These are phyloP conservation scores for Cercospora sp. DNA, from an alignment of 2,329 filamentous ascomycete genomes.

Conservation along the genomic window DNA sequence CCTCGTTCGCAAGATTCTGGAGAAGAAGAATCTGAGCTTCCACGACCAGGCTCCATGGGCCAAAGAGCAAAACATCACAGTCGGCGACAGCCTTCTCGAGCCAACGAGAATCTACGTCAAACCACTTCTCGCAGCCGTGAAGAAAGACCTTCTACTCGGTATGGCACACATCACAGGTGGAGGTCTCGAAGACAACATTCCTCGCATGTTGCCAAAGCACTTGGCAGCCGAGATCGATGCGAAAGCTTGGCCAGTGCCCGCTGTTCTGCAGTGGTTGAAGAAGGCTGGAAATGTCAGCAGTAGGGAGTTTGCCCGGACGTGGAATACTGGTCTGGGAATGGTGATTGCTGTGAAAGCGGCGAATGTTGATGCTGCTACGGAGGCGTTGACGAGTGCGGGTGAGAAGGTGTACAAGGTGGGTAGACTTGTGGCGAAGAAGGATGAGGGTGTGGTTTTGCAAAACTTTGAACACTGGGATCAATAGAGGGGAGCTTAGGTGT, in stretches of 20 bases:
- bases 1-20: constrained; percentile 86
- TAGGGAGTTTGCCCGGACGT: constrained; percentile 83
- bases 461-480: constrained; percentile 52
- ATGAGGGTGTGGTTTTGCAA: constrained; percentile 62
- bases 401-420: constrained; percentile 80
- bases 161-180: constrained; percentile 97
- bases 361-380: constrained; percentile 62
- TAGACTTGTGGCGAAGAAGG: constrained; percentile 61
- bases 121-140: constrained; percentile 59
- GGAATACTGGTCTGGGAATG: constrained; percentile 96
- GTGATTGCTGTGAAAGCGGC: constrained; percentile 73
- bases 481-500: neutral
- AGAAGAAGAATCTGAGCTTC: constrained; percentile 72
- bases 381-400: constrained; percentile 64
- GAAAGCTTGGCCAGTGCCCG: constrained; percentile 70
- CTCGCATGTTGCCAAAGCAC: constrained; percentile 79
- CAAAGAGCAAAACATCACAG: constrained; percentile 47
- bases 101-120: constrained; percentile 95
- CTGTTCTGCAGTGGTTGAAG: constrained; percentile 87
- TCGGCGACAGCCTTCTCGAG: constrained; percentile 78
- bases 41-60: constrained; percentile 77
- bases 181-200: constrained; percentile 89
- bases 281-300: constrained; percentile 67
- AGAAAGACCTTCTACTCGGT: constrained; percentile 73
- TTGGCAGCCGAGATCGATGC: constrained; percentile 82